Base-by-base conservation (phyloP, 495 filamentous ascomycete species). In the Daldinia bambusicola region DNA sequence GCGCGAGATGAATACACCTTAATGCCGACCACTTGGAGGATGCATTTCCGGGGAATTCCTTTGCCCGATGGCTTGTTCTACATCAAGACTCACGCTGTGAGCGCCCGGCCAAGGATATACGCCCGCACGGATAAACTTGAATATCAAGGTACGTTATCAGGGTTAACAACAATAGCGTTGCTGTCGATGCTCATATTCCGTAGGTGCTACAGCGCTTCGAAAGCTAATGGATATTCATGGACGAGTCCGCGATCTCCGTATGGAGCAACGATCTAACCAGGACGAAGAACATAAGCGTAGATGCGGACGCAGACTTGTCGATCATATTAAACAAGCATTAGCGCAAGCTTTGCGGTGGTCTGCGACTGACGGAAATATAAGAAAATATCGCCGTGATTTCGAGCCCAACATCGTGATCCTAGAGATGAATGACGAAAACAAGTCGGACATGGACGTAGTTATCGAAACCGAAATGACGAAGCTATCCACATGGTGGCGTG, bases 31-130 rank as follows among this genome's bases (percentile, higher is more conserved):
- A 74, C 70, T 20, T 77, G 75, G 75, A 70, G 40, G 53, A 74
- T 76, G 73, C 73, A 77, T 61, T 76, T 77, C 18, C 67, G 68
- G 32, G 75, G 75, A 10, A 66, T 77, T 50, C 75, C 75, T 34
- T 55, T 77, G 18, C 75, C 75, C 0, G 61, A 77, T 30, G 62
- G 68, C 26, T 57, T 77, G 2, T 77, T 70, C 52, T 77, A 77
- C 38, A 12, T 53, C 57, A 51, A 76, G 30, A 60, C 55, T 13
- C 61, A 70, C 32, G 13, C 48, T 16, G 55, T 59, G 16, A 74
- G 68, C 30, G 13, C 16, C 18, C 67, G 75, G 7, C 75, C 75
- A 14, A 69, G 71, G 48, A 74, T 77, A 56, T 75, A 77, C 37
- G 70, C 74, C 6, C 74, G 31, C 14, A 58, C 61, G 36, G 59